Conservation (phyloP, 2,329 filamentous ascomycete species). For the Helotiales sp. region DNA sequence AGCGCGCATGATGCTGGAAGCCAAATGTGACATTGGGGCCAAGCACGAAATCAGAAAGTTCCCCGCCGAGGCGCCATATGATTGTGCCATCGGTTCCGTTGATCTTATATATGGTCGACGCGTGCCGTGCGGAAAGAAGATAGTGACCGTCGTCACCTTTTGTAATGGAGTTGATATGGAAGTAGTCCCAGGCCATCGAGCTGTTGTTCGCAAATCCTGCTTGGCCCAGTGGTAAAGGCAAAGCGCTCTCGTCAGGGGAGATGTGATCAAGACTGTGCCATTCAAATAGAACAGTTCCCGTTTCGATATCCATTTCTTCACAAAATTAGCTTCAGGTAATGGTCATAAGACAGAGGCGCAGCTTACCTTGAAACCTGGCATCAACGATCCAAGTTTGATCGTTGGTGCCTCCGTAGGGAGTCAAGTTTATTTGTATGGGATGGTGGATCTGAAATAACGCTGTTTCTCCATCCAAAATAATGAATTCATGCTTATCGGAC, state of each 20-base stretch:
- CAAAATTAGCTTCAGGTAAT: conserved; percentile 5
- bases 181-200: conserved; percentile 42
- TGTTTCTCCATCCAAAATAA: conserved; percentile 52
- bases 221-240: conserved; percentile 17
- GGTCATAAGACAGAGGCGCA: conserved; percentile 16
- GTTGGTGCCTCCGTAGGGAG: conserved; percentile 44
- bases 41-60: conserved; percentile 44
- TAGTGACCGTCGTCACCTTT: conserved; percentile 43
- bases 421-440: conserved; percentile 47
- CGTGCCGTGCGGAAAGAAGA: conserved; percentile 47
- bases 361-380: conserved; percentile 52
- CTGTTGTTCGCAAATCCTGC: conserved; percentile 37
- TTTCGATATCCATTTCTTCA: conserved; percentile 38
- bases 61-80: conserved; percentile 48
- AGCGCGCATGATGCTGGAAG: conserved; percentile 52
- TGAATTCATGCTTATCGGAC: conserved; percentile 55
- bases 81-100: conserved; percentile 46
- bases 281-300: conserved; percentile 56
- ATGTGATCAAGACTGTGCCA: conserved; percentile 57
- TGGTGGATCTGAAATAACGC: conserved; percentile 55
- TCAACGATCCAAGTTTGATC: conserved; percentile 58
- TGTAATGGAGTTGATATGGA: conserved; percentile 40
- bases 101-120: conserved; percentile 48
- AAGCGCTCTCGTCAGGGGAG: conserved; percentile 32
- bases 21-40: conserved; percentile 46